Evolutionary conservation across 495 filamentous ascomycete genomes (phyloP).

Genomic region (Daldinia loculata): DNA sequence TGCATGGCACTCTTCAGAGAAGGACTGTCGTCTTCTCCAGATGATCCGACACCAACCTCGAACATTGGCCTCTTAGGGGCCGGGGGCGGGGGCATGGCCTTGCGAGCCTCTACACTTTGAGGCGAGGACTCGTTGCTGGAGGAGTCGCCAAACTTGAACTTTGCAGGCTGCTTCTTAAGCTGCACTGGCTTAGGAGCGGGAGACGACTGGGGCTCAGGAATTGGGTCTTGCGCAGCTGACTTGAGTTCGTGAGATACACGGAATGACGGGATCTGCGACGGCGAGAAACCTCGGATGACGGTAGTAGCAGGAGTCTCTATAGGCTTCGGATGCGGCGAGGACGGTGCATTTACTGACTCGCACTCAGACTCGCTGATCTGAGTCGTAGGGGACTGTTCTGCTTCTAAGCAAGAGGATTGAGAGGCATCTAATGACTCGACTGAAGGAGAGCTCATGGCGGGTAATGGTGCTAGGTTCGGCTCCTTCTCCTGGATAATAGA

Average conservation of each 20-base stretch:
- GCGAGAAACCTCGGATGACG: slow-evolving; percentile 88
- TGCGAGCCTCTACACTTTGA: slow-evolving; percentile 58
- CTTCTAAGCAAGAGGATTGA: slow-evolving; percentile 37
- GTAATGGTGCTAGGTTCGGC: slow-evolving; percentile 66
- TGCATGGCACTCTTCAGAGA: slow-evolving; percentile 77
- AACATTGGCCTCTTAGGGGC: slow-evolving; percentile 77
- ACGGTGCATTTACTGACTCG: slow-evolving; percentile 43
- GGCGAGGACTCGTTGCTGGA: slow-evolving; percentile 58
- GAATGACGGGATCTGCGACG: slow-evolving; percentile 74
- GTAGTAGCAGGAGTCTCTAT: slow-evolving; percentile 63
- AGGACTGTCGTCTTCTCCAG: slow-evolving; percentile 73
- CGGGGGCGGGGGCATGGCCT: slow-evolving; percentile 56
- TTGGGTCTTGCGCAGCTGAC: slow-evolving; percentile 41
- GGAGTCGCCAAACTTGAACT: slow-evolving; percentile 65
- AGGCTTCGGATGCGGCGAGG: slow-evolving; percentile 32
- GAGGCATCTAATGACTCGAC: slow-evolving; percentile 34
- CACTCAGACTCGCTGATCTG: slow-evolving; percentile 67
- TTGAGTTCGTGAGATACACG: slow-evolving; percentile 45
- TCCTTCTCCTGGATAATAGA: slow-evolving; percentile 82
- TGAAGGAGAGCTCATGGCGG: slow-evolving; percentile 56
- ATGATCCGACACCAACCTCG: slow-evolving; percentile 76
- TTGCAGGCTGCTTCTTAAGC: slow-evolving; percentile 58
- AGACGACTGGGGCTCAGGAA: slow-evolving; percentile 56
- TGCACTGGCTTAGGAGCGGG: slow-evolving; percentile 59
- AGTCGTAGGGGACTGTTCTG: slow-evolving; percentile 55